Evolutionary conservation across 345 rosid genomes (phyloP).

Genomic region (Aethionema arabicum): DNA sequence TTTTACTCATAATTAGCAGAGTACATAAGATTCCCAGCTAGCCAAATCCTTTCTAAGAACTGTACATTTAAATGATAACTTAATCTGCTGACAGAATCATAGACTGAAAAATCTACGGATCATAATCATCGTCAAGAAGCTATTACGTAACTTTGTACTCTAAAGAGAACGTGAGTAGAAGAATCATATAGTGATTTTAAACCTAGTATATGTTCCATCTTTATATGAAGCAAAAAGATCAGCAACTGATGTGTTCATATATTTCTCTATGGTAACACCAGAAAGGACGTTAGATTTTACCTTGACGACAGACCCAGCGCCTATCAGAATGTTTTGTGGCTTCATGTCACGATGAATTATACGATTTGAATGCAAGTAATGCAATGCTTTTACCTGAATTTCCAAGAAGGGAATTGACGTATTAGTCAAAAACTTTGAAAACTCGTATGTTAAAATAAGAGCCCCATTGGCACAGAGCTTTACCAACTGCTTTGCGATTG

Average conservation of each 20-base stretch:
- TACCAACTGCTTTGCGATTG: conserved; percentile 98
- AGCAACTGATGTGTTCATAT: conserved; percentile 5
- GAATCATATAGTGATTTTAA: conserved; percentile 4
- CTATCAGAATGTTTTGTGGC: conserved; percentile 98
- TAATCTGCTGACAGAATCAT: conserved; percentile 19
- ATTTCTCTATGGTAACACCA: conserved; percentile 11
- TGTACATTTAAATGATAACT: conserved; percentile 1
- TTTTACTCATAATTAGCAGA: conserved; percentile 10
- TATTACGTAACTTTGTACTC: not conserved
- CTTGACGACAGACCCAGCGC: conserved; percentile 93
- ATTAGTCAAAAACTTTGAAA: conserved; percentile 6
- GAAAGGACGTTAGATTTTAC: conserved; percentile 41
- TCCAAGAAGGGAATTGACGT: conserved; percentile 7
- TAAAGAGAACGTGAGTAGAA: not conserved
- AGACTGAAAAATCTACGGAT: conserved; percentile 1
- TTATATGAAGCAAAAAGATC: not conserved
- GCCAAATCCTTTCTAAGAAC: not conserved
- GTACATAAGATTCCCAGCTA: conserved; percentile 3
- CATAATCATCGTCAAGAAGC: conserved; percentile 18
- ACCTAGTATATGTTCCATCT: conserved; percentile 4
- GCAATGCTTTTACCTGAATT: conserved; percentile 82
- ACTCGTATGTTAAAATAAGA: conserved; percentile 3
- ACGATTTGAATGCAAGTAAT: conserved; percentile 95
- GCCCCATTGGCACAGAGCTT: conserved; percentile 13
- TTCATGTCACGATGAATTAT: conserved; percentile 99